Conservation (phyloP, 768 basidiomycete genomes). For the Leccinum imitatum region DNA sequence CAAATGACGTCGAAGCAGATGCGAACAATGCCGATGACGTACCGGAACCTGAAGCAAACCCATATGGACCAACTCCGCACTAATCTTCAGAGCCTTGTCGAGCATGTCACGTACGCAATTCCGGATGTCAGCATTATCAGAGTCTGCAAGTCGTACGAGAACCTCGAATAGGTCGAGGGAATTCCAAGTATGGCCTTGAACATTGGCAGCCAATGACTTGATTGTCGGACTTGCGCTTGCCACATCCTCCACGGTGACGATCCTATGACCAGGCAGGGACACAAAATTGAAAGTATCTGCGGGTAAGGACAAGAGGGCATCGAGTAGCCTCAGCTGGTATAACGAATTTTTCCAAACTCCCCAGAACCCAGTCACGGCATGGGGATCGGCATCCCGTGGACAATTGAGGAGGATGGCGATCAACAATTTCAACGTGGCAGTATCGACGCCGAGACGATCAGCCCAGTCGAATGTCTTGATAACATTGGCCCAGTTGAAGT, state of each 20-base stretch:
- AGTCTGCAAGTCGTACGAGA: conserved; percentile 75
- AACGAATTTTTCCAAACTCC: conserved; percentile 79
- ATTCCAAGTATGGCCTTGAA: conserved; percentile 94
- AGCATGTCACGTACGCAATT: conserved; percentile 85
- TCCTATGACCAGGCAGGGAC: conserved; percentile 74
- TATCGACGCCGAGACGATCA: conserved; percentile 83
- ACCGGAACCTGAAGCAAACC: conserved; percentile 90
- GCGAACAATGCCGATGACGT: conserved; percentile 42
- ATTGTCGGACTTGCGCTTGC: conserved; percentile 85
- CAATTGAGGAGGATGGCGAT: conserved; percentile 85
- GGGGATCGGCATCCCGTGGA: conserved; percentile 71
- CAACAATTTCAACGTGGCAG: conserved; percentile 83
- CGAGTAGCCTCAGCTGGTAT: conserved; percentile 84
- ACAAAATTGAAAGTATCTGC: conserved; percentile 93
- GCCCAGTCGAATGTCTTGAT: conserved; percentile 86
- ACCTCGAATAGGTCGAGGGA: conserved; percentile 88
- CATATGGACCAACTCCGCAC: conserved; percentile 92
- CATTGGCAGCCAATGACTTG: conserved; percentile 84
- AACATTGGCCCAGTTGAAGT: conserved; percentile 77
- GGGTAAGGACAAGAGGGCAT: conserved; percentile 84
- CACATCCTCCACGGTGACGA: conserved; percentile 89
- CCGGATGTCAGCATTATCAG: conserved; percentile 68
- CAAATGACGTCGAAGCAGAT: not conserved
- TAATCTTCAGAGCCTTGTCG: conserved; percentile 90
- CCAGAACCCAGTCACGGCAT: conserved; percentile 87